Evolutionary conservation across 2,329 filamentous ascomycete genomes (phyloP).

Genomic region (Akanthomyces uredinophilus): DNA sequence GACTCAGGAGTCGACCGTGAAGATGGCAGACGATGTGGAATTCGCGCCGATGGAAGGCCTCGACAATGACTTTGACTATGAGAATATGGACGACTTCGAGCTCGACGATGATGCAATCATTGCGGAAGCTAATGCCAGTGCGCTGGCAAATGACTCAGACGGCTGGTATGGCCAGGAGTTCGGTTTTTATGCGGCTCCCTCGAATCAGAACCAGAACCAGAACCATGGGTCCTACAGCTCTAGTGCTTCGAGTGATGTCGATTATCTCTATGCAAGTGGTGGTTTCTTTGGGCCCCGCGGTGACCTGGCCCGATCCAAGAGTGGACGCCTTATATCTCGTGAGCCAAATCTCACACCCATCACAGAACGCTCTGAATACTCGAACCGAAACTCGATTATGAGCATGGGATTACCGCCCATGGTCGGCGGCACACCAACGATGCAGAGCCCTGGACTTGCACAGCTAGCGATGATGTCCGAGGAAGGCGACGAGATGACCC

Average conservation of each 20-base stretch:
- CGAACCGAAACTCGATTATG: constrained; percentile 86
- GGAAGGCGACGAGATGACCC: constrained; percentile 58
- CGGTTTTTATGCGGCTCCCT: constrained; percentile 76
- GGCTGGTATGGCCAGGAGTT: constrained; percentile 97
- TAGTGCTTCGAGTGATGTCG: constrained; percentile 21
- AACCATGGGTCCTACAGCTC: constrained; percentile 41
- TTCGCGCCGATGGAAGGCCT: constrained; percentile 40
- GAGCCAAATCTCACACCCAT: constrained; percentile 95
- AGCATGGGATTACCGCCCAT: constrained; percentile 49
- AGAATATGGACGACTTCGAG: constrained; percentile 62
- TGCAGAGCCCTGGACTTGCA: constrained; percentile 69
- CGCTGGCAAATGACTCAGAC: constrained; percentile 83
- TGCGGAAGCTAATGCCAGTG: constrained; percentile 90
- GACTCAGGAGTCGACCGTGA: constrained; percentile 34
- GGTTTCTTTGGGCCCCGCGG: constrained; percentile 83
- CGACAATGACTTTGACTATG: constrained; percentile 51
- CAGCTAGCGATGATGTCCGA: constrained; percentile 66
- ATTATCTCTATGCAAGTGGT: constrained; percentile 65
- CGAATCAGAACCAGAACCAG: constrained; percentile 23
- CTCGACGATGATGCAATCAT: constrained; percentile 87
- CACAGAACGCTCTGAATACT: constrained; percentile 93
- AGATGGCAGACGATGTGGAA: constrained; percentile 48
- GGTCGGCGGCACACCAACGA: constrained; percentile 37
- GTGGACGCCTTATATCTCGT: constrained; percentile 67
- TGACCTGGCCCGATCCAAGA: constrained; percentile 60